Conservation (phyloP, 2,329 filamentous ascomycete species). For the Paecilomyces niveus region DNA sequence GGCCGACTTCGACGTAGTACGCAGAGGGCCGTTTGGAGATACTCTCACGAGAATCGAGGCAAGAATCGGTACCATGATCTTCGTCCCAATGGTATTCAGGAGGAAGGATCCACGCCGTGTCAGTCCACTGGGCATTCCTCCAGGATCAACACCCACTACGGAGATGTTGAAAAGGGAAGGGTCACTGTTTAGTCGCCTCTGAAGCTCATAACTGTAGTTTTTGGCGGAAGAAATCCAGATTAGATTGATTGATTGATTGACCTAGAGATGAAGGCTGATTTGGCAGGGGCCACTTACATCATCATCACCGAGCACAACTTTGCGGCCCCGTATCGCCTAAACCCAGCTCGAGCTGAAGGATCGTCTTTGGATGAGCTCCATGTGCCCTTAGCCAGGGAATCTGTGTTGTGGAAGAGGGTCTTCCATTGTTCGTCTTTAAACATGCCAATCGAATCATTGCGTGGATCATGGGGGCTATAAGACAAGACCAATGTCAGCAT, state of each 20-base stretch:
- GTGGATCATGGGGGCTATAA: not conserved
- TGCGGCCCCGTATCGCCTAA: slow-evolving; percentile 33
- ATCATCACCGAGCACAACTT: slow-evolving; percentile 34
- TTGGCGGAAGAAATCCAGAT: not conserved
- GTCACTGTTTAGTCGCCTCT: slow-evolving; percentile 26
- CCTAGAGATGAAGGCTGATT: not conserved
- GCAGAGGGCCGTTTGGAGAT: not conserved
- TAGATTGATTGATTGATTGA: not conserved
- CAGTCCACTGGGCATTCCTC: slow-evolving; percentile 30
- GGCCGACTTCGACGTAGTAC: not conserved
- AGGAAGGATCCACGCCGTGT: slow-evolving; percentile 15
- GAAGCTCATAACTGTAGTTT: slow-evolving; percentile 16
- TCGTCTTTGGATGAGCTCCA: slow-evolving; percentile 13
- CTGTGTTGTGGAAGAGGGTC: not conserved
- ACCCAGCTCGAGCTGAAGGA: slow-evolving; percentile 16
- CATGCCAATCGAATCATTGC: not conserved
- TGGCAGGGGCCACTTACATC: slow-evolving; percentile 9
- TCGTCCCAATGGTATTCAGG: slow-evolving; percentile 4
- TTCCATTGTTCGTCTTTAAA: not conserved
- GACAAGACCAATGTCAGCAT: not conserved
- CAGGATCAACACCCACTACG: slow-evolving; percentile 33
- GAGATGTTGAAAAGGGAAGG: slow-evolving; percentile 22
- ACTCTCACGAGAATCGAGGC: not conserved
- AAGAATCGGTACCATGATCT: not conserved
- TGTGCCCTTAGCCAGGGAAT: not conserved